Base-by-base conservation (phyloP, 169 alveolate species). In the Plasmodium billcollinsi region DNA sequence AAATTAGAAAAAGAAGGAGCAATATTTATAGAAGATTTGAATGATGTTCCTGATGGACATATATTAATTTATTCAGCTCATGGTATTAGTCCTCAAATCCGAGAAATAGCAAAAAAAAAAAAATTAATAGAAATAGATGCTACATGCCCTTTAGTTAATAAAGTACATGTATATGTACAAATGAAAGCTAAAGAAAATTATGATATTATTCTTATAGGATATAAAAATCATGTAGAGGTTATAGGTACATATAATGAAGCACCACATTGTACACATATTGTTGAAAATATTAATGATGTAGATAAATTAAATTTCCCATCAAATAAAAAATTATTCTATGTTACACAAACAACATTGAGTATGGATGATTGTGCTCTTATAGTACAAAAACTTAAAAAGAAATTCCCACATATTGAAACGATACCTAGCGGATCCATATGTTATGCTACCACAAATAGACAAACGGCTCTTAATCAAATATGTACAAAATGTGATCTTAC, bases 401-500 rank as follows among this genome's bases (percentile, higher is more conserved):
- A 92, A 18, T 95, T 21, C 56, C 97, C 97, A 14, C 58, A 89
- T 43, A 90, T 93, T 18, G 95, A 94, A 88, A 93, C 96, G 2
- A 95, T 95, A 24, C 97, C 97, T 18, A 93, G 96, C 58, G 97
- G 97, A 3, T 94, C 97, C 52, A 93, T 95, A 62, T 95, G 97
- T 72, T 95, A 94, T 78, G 97, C 97, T 24, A 95, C 97, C 11
- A 92, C 97, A 21, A 95, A 95, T 61, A 86, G 97, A 21, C 97
- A 95, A 71, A 69, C 59, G 5, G 97, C 97, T 14, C 89, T 94
- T n/a, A 94, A 73, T 26, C 85, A 90, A 62, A 92, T 92, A 1
- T 85, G 93, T 70, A 20, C 54, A 26, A 20, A 91, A 39, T 74
- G 88, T 33, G 97, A 93, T 88, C 52, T 94, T 20, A 88, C 93